phyloP scores from a whole-genome alignment of 1,284 basidiomycete species.

The Trametes pubescens region DNA sequence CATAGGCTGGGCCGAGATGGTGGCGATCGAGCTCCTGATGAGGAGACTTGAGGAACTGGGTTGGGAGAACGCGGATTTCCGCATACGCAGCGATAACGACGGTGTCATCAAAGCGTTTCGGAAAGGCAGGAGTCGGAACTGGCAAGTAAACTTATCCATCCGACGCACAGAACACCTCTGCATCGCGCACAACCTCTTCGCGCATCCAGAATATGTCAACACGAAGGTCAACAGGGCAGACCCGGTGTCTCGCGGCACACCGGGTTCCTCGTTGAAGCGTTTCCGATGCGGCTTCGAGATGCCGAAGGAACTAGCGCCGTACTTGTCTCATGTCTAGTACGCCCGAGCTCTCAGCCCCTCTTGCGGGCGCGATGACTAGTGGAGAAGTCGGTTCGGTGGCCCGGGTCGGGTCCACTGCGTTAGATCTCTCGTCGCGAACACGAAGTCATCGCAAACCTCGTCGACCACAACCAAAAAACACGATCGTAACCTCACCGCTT shows the following conservation, averaged over 20 bases:
- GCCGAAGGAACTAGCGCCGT: constrained; percentile 2
- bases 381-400: too few relatives aligned
- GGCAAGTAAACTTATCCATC: neutral
- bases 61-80: neutral
- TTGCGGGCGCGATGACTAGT: too few relatives aligned
- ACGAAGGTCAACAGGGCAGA: constrained; percentile 21
- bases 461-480: neutral
- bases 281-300: neutral
- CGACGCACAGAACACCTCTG: neutral
- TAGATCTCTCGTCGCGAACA: neutral
- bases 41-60: constrained; percentile 13
- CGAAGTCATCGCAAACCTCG: neutral
- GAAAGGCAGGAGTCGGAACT: neutral
- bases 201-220: constrained; percentile 22
- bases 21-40: constrained; percentile 46
- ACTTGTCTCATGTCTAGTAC: constrained; percentile 13
- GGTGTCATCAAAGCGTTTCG: neutral
- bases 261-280: neutral
- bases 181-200: too few relatives aligned
- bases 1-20: constrained; percentile 52
- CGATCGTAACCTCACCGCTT: neutral
- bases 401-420: too few relatives aligned
- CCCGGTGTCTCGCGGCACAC: constrained; percentile 25
- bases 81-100: neutral
- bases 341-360: neutral